phyloP scores from a whole-genome alignment of 805 yeast genomes.

The Clavispora santaluciae region DNA sequence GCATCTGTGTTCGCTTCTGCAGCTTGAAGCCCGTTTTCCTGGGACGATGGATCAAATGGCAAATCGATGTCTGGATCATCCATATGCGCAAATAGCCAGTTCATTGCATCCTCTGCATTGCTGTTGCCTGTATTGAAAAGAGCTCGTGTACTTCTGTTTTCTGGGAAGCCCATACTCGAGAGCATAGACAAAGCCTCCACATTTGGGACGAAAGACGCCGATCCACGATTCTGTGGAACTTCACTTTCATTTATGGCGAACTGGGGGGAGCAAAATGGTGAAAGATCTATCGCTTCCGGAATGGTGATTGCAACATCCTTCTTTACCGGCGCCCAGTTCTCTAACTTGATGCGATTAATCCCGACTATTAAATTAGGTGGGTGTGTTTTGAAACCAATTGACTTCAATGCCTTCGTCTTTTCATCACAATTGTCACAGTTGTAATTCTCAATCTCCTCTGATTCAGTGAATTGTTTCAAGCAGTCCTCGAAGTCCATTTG shows the following conservation, averaged over 20 bases:
- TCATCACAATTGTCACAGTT: slow-evolving; percentile 53
- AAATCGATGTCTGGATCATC: slow-evolving; percentile 77
- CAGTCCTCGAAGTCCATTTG: slow-evolving; percentile 46
- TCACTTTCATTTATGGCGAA: slow-evolving; percentile 28
- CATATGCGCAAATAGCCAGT: slow-evolving; percentile 86
- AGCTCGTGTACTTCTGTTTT: slow-evolving; percentile 59
- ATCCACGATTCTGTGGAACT: slow-evolving; percentile 13
- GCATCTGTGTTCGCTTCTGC: slow-evolving; percentile 24
- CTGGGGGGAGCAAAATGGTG: slow-evolving; percentile 37
- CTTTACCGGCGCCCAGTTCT: slow-evolving; percentile 88
- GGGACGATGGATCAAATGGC: slow-evolving; percentile 38
- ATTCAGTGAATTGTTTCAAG: slow-evolving; percentile 39
- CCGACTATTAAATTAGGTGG: slow-evolving; percentile 71
- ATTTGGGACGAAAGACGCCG: slow-evolving; percentile 47
- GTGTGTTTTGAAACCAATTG: slow-evolving; percentile 49
- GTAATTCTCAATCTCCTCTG: slow-evolving; percentile 57
- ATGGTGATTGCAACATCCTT: slow-evolving; percentile 64
- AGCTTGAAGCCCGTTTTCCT: slow-evolving; percentile 17
- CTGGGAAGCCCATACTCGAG: slow-evolving; percentile 83
- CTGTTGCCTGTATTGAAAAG: slow-evolving; percentile 67
- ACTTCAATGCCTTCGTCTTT: slow-evolving; percentile 26
- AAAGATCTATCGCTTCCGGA: slow-evolving; percentile 45
- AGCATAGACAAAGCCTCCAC: slow-evolving; percentile 50
- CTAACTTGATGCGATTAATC: slow-evolving; percentile 75
- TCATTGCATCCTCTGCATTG: slow-evolving; percentile 69